phyloP scores from a whole-genome alignment of 2,329 filamentous ascomycete genomes.

The Ophiostoma piceae region DNA sequence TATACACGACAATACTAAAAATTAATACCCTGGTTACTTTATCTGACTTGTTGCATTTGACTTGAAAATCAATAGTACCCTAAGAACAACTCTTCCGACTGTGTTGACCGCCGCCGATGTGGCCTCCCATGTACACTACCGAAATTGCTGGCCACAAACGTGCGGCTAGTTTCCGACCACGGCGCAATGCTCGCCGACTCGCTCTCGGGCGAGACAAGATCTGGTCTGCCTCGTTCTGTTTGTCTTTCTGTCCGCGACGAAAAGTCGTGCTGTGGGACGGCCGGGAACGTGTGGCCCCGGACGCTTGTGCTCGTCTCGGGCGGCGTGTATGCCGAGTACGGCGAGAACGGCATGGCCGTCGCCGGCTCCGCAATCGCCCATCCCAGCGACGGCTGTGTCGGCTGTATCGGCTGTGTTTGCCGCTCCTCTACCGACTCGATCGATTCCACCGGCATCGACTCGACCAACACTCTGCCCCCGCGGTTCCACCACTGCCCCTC shows the following conservation, averaged over 20 bases:
- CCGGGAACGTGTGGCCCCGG: neutral
- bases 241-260: neutral
- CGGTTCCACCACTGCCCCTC: conserved; percentile 56
- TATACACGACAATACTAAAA: neutral
- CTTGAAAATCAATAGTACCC: neutral
- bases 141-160: neutral
- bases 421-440: neutral
- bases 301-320: neutral
- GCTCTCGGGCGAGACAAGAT: conserved; percentile 22
- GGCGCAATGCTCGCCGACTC: conserved; percentile 29
- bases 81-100: conserved; percentile 41
- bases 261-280: neutral
- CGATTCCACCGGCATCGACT: no score
- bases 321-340: neutral
- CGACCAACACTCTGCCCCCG: conserved; percentile 30
- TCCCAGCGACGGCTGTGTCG: neutral
- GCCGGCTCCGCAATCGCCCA: conserved; percentile 2
- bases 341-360: neutral
- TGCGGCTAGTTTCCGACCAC: neutral
- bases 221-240: neutral
- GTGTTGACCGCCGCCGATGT: conserved; percentile 32
- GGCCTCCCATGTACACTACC: neutral
- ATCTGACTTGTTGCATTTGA: neutral
- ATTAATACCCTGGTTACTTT: conserved; percentile 15
- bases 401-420: neutral